phyloP scores from a whole-genome alignment of 257 asterid genomes.

The Thymus quinquecostatus region DNA sequence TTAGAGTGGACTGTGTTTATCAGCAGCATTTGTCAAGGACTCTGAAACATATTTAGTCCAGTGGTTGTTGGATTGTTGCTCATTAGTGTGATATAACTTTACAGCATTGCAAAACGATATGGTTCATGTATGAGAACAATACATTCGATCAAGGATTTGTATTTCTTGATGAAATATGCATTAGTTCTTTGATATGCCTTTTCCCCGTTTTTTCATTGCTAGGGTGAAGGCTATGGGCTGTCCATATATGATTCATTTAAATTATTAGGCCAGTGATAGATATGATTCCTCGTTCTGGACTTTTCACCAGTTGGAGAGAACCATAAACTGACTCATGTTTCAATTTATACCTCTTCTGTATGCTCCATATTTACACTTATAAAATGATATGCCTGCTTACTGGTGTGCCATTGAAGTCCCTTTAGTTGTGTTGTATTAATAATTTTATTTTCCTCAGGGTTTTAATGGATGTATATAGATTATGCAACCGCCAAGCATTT shows the following conservation, averaged over 20 bases:
- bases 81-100: background rate
- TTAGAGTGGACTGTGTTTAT: background rate
- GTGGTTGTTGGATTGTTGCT: too few species aligned
- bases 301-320: background rate
- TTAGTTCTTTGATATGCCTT: background rate
- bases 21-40: background rate
- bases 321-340: background rate
- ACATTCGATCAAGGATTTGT: background rate
- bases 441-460: slow-evolving; percentile 61
- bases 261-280: background rate
- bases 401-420: background rate
- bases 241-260: background rate
- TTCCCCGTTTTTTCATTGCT: background rate
- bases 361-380: background rate
- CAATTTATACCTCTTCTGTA: background rate
- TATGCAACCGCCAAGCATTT: slow-evolving; percentile 82
- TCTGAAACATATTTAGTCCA: too few species aligned
- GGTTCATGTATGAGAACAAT: background rate
- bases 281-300: background rate
- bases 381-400: background rate
- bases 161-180: background rate
- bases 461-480: slow-evolving; percentile 80
- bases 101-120: background rate
- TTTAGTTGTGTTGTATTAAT: slow-evolving; percentile 25
- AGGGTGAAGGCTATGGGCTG: background rate